These are phyloP conservation scores for Penicillium verrucosum DNA, from an alignment of 2,329 filamentous ascomycete genomes.

Conservation along the genomic window DNA sequence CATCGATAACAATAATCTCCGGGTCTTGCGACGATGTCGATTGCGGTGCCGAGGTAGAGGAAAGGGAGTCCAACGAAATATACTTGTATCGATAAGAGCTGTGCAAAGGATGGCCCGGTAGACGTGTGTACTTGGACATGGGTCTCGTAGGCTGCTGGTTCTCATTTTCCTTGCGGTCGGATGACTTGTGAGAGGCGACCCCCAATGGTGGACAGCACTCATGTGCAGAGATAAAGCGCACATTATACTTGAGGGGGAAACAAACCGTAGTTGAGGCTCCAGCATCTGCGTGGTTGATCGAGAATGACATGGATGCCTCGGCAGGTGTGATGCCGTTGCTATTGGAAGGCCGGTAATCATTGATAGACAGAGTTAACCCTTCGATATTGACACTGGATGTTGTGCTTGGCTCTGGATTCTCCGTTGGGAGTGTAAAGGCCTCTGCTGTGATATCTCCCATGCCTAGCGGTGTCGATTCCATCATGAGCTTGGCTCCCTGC, in stretches of 20 bases:
- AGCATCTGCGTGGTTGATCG: slow-evolving; percentile 12
- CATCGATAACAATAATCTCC: slow-evolving; percentile 36
- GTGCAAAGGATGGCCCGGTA: slow-evolving; percentile 41
- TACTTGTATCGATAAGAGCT: slow-evolving; percentile 33
- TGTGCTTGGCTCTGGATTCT: slow-evolving; percentile 20
- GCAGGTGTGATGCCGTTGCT: slow-evolving; percentile 19
- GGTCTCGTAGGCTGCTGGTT: slow-evolving; percentile 5
- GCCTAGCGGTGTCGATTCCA: slow-evolving; percentile 42
- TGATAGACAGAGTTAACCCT: slow-evolving; percentile 26
- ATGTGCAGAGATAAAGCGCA: slow-evolving; percentile 54
- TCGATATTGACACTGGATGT: slow-evolving; percentile 21
- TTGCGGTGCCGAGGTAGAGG: slow-evolving; percentile 18
- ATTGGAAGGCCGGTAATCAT: slow-evolving; percentile 11
- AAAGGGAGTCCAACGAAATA: slow-evolving; percentile 28
- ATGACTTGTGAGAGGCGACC: slow-evolving; percentile 17
- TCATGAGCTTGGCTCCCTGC: slow-evolving; percentile 38
- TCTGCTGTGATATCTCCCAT: slow-evolving; percentile 37
- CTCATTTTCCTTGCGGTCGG: neutral
- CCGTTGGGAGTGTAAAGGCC: slow-evolving; percentile 40
- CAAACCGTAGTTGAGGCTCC: slow-evolving; percentile 22
- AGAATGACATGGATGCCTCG: slow-evolving; percentile 30
- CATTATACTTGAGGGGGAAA: slow-evolving; percentile 49
- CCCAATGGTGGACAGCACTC: slow-evolving; percentile 50
- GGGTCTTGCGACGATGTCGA: slow-evolving; percentile 3
- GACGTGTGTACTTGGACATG: slow-evolving; percentile 23